These are phyloP conservation scores for Aphanomyces invadans DNA, from an alignment of 352 stramenopile species.

Conservation along the genomic window DNA sequence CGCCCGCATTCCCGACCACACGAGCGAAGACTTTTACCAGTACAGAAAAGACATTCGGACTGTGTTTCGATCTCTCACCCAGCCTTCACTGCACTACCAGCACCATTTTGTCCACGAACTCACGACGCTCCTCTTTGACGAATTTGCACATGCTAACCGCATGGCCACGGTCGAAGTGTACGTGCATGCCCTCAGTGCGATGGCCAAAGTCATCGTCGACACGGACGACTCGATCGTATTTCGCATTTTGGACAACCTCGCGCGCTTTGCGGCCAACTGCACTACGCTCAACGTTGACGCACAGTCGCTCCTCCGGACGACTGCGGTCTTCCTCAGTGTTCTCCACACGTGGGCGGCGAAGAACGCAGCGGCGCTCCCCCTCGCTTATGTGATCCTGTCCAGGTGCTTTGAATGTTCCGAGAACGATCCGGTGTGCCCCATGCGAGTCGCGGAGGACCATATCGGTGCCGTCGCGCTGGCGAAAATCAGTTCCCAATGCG, in stretches of 20 bases:
- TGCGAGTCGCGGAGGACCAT: constrained; percentile 16
- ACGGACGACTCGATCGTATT: not conserved
- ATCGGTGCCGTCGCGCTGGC: constrained; percentile 13
- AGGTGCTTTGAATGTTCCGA: constrained; percentile 2
- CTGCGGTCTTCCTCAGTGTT: constrained; percentile 13
- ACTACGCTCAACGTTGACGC: not conserved
- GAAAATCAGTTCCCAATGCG: not conserved
- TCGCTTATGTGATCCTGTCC: not conserved
- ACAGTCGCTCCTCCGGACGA: not conserved
- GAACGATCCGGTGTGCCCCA: not conserved
- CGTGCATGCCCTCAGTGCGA: constrained; percentile 11
- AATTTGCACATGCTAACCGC: not conserved
- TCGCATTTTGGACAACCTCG: not conserved
- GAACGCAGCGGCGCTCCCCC: not conserved
- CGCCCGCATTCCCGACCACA: not conserved
- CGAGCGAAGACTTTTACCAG: not conserved
- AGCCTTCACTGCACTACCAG: constrained; percentile 4
- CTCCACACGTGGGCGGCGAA: not conserved
- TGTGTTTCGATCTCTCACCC: not conserved
- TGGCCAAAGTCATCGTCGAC: constrained; percentile 3
- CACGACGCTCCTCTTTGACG: not conserved
- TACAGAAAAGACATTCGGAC: constrained; percentile 13
- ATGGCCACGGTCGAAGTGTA: constrained; percentile 2
- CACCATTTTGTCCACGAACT: not conserved
- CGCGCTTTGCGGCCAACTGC: not conserved